Conservation (phyloP, 1,284 basidiomycete genomes). For the Ganoderma resinaceum region DNA sequence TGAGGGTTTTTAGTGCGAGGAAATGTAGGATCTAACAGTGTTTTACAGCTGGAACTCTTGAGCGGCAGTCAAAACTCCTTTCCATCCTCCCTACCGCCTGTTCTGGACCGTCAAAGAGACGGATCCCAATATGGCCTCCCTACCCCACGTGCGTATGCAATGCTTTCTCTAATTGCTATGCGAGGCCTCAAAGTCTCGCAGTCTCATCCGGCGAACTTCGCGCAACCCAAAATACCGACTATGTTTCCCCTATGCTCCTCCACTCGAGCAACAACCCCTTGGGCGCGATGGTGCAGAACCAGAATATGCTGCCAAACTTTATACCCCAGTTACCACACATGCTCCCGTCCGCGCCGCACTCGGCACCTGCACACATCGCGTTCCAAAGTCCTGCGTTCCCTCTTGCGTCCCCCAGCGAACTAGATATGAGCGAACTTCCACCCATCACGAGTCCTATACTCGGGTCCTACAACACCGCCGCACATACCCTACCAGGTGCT, state of each 20-base stretch:
- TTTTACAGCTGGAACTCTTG: conserved; percentile 71
- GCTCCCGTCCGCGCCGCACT: conserved; percentile 47
- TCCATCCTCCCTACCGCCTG: conserved; percentile 38
- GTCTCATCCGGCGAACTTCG: conserved; percentile 73
- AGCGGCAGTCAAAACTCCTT: conserved; percentile 54
- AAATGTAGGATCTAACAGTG: conserved; percentile 4
- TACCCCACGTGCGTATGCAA: conserved; percentile 66
- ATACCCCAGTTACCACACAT: conserved; percentile 37
- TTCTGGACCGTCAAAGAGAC: conserved; percentile 46
- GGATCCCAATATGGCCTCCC: conserved; percentile 65
- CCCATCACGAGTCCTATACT: conserved; percentile 82
- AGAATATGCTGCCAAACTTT: conserved; percentile 37
- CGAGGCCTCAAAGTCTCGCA: conserved; percentile 33
- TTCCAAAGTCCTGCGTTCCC: conserved; percentile 51
- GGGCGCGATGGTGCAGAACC: conserved; percentile 43
- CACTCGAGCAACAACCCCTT: conserved; percentile 36
- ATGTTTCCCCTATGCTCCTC: conserved; percentile 67
- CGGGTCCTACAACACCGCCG: conserved; percentile 53
- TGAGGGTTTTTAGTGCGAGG: neutral
- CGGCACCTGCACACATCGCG: conserved; percentile 70
- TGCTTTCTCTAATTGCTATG: conserved; percentile 1
- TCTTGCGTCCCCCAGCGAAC: conserved; percentile 53
- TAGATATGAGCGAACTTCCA: conserved; percentile 71
- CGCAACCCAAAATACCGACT: conserved; percentile 64
- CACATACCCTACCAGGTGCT: conserved; percentile 4